Evolutionary conservation across 1,139 yeast genomes (phyloP).

Genomic region (Sugiyamaella grinbergsii): DNA sequence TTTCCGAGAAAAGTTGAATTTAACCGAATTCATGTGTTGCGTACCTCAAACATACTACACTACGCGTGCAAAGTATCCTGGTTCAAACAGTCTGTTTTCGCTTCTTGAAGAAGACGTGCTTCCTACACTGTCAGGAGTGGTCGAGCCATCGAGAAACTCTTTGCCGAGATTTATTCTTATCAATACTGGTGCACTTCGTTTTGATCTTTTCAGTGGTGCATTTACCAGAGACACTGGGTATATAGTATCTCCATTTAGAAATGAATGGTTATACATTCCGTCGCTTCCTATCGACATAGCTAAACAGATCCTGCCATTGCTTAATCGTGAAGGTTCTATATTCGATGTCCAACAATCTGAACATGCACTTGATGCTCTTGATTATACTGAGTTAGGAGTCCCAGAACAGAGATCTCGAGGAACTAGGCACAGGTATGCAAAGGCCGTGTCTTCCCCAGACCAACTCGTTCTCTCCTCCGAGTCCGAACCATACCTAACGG

Average conservation of each 20-base stretch:
- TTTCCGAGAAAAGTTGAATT: conserved; percentile 53
- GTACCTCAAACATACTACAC: conserved; percentile 69
- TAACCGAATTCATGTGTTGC: conserved; percentile 62
- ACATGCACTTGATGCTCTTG: conserved; percentile 16
- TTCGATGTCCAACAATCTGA: conserved; percentile 24
- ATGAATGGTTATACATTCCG: conserved; percentile 67
- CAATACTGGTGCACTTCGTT: conserved; percentile 88
- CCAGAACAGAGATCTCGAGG: conserved; percentile 24
- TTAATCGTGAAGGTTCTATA: conserved; percentile 57
- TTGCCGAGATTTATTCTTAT: conserved; percentile 63
- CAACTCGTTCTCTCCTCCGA: conserved; percentile 4
- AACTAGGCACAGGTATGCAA: neutral
- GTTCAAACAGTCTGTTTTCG: conserved; percentile 60
- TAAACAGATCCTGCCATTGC: conserved; percentile 47
- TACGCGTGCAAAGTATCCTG: conserved; percentile 67
- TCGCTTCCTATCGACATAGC: conserved; percentile 56
- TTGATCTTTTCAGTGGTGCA: conserved; percentile 83
- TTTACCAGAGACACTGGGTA: conserved; percentile 80
- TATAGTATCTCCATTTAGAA: conserved; percentile 83
- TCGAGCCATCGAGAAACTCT: conserved; percentile 32
- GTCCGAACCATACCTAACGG: conserved; percentile 24
- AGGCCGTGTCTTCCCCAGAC: too few species aligned
- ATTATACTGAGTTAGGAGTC: conserved; percentile 31
- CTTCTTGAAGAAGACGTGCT: conserved; percentile 62
- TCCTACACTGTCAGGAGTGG: conserved; percentile 49